Percentiles rank a stretch among this genome's conserved stretches.
Conservation (phyloP, 257 asterid genomes). For the Solanum paucissectum region DNA sequence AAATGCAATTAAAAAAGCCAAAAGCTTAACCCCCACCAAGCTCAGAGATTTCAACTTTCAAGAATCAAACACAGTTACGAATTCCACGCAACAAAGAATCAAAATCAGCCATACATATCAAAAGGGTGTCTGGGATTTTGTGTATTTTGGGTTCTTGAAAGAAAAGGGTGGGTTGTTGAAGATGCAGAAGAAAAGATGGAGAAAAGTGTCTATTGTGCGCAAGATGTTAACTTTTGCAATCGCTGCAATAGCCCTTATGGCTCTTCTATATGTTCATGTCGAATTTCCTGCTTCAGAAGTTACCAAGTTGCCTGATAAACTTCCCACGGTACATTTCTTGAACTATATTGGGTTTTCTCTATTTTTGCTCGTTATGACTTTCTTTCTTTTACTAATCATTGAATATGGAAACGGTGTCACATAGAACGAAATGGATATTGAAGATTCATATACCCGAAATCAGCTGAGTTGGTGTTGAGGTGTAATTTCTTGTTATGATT, state of each 20-base stretch:
- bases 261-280: slow-evolving; percentile 42
- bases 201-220: slow-evolving; percentile 42
- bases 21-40: not conserved
- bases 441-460: not conserved
- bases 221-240: slow-evolving; percentile 56
- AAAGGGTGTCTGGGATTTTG: not conserved
- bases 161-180: not conserved
- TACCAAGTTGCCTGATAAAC: slow-evolving; percentile 46
- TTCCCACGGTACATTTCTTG: slow-evolving; percentile 26
- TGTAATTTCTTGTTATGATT: not conserved
- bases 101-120: not conserved
- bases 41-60: not conserved
- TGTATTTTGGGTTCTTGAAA: not conserved
- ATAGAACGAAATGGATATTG: not conserved
- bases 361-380: not conserved
- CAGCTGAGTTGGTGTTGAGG: not conserved
- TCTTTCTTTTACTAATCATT: not conserved
- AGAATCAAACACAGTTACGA: not conserved
- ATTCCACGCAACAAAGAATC: slow-evolving; percentile 6
- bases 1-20: not conserved
- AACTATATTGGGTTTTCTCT: not conserved
- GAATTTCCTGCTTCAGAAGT: slow-evolving; percentile 18
- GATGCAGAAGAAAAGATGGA: slow-evolving; percentile 57
- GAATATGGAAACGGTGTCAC: not conserved
- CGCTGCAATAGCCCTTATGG: slow-evolving; percentile 39